Conservation (phyloP, 208 protist genomes). For the Tritrichomonas foetus region DNA sequence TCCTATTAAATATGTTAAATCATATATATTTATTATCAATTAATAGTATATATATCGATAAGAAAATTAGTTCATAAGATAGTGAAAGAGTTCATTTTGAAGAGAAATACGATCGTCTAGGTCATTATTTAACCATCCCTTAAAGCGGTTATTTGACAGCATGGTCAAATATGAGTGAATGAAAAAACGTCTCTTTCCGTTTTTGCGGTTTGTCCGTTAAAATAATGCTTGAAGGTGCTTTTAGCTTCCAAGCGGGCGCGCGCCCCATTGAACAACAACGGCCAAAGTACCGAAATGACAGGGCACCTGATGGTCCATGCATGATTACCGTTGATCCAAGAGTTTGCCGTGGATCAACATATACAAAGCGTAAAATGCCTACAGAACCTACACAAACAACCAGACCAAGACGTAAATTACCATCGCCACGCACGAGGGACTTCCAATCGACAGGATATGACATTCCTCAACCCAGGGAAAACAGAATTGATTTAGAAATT, state of each 20-base stretch:
- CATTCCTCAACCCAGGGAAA: not conserved
- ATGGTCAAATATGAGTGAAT: too few species aligned
- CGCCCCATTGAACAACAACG: not conserved
- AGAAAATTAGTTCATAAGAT: too few species aligned
- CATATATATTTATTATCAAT: too few species aligned
- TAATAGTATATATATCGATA: too few species aligned
- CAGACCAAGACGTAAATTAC: not conserved
- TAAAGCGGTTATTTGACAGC: too few species aligned
- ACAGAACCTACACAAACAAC: not conserved
- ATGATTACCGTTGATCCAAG: not conserved
- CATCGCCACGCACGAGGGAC: not conserved
- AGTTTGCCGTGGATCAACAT: conserved; percentile 38
- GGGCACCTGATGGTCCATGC: not conserved
- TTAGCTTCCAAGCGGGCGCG: conserved; percentile 21
- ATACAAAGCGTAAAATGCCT: not conserved
- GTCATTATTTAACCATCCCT: too few species aligned
- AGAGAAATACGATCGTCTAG: too few species aligned
- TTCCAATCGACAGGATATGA: not conserved
- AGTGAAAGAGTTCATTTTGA: too few species aligned
- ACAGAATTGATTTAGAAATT: conserved; percentile 34
- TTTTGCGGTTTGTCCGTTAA: not conserved
- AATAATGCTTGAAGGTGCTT: not conserved
- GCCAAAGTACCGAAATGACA: not conserved
- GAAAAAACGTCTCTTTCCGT: too few species aligned
- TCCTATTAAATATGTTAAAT: too few species aligned